Percentiles rank a stretch among this genome's conserved stretches.
Evolutionary conservation across 805 yeast species (phyloP).

Genomic region (Sugiyamaella boreocaroliniensis): DNA sequence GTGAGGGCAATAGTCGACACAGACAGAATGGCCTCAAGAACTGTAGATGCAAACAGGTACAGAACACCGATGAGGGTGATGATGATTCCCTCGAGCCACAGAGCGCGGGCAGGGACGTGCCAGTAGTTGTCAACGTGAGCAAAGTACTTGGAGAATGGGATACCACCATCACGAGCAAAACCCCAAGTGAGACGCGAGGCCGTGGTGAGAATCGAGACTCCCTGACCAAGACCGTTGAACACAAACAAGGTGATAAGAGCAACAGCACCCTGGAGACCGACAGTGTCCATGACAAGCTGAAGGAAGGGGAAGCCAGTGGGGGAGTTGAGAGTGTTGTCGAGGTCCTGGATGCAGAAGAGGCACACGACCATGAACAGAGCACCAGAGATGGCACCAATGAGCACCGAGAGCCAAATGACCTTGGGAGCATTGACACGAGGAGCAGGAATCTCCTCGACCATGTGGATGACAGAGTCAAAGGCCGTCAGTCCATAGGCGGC

Average conservation of each 20-base stretch:
- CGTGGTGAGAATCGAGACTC: constrained; percentile 71
- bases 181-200: constrained; percentile 78
- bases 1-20: constrained; percentile 75
- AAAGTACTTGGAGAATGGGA: constrained; percentile 62
- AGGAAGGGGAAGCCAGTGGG: constrained; percentile 78
- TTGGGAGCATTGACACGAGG: constrained; percentile 73
- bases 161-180: constrained; percentile 76
- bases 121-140: constrained; percentile 52
- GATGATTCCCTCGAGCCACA: constrained; percentile 54
- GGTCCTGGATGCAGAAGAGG: constrained; percentile 61
- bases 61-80: constrained; percentile 54
- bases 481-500: constrained; percentile 75
- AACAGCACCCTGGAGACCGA: constrained; percentile 61
- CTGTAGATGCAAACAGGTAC: constrained; percentile 62
- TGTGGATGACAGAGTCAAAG: constrained; percentile 70
- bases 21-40: constrained; percentile 78
- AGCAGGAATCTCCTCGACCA: constrained; percentile 71
- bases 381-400: constrained; percentile 60
- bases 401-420: constrained; percentile 60
- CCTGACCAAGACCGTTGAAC: constrained; percentile 68
- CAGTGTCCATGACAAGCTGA: constrained; percentile 47
- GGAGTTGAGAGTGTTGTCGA: constrained; percentile 55
- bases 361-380: constrained; percentile 65
- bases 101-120: constrained; percentile 65
- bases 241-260: constrained; percentile 56